A percentile compares a stretch with the other conserved stretches of the same genome.
phyloP scores from a whole-genome alignment of 2,329 filamentous ascomycete species.

The Penicillium sp. region DNA sequence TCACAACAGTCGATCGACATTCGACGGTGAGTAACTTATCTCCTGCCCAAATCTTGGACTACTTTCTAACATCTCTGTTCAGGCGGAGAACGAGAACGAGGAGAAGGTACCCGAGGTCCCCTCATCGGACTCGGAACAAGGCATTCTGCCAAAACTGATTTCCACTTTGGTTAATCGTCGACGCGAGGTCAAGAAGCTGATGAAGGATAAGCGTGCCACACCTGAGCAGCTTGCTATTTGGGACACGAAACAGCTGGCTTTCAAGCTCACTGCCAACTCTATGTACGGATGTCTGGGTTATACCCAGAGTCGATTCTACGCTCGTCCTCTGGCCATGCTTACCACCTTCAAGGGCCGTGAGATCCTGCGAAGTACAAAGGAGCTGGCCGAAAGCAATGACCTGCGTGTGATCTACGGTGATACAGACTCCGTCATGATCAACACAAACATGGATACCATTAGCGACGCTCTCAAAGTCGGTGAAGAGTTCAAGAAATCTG shows the following conservation, averaged over 20 bases:
- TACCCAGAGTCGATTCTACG: conserved; percentile 95
- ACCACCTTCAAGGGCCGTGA: conserved; percentile 97
- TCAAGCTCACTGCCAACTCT: conserved; percentile 97
- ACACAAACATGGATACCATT: conserved; percentile 92
- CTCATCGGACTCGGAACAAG: conserved; percentile 64
- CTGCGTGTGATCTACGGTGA: conserved; percentile 97
- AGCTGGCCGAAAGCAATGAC: conserved; percentile 83
- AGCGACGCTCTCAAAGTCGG: conserved; percentile 86
- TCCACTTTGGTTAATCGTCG: conserved; percentile 83
- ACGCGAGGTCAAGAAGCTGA: conserved; percentile 88
- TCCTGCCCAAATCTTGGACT: neutral
- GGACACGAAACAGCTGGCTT: conserved; percentile 95
- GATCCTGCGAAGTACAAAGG: conserved; percentile 93
- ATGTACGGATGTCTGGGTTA: conserved; percentile 99
- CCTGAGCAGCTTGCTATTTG: conserved; percentile 83
- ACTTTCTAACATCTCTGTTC: conserved; percentile 15
- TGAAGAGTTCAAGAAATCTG: conserved; percentile 87
- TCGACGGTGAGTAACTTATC: conserved; percentile 54
- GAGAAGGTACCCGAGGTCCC: conserved; percentile 88
- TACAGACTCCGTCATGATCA: conserved; percentile 99
- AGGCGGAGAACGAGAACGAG: conserved; percentile 64
- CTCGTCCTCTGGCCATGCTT: conserved; percentile 86
- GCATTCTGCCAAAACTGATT: conserved; percentile 86
- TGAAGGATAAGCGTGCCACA: conserved; percentile 89
- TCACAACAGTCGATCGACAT: conserved; percentile 86